Conservation (phyloP, 768 basidiomycete genomes). For the Russula sp. region DNA sequence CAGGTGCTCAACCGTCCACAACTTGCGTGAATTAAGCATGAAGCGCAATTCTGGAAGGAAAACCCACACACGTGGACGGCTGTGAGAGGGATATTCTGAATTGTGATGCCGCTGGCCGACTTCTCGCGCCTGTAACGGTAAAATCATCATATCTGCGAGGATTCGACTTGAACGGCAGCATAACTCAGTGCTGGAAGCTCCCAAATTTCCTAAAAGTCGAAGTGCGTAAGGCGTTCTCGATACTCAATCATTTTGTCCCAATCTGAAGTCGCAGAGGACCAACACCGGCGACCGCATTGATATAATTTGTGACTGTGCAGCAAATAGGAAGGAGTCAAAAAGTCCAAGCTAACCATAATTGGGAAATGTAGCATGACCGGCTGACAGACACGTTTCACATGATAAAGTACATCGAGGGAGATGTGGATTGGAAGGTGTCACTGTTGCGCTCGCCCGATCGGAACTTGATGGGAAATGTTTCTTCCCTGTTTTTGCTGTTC, state of each 20-base stretch:
- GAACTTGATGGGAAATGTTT: background rate
- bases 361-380: too few relatives aligned
- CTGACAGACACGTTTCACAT: too few relatives aligned
- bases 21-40: too few relatives aligned
- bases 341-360: too few relatives aligned
- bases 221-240: constrained; percentile 32
- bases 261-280: constrained; percentile 61
- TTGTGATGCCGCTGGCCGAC: constrained; percentile 5
- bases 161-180: constrained; percentile 15
- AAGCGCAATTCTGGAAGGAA: constrained; percentile 36
- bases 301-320: constrained; percentile 35
- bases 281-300: constrained; percentile 51
- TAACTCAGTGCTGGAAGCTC: constrained; percentile 21
- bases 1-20: too few relatives aligned
- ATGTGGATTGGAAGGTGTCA: background rate
- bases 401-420: too few relatives aligned
- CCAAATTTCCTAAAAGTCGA: constrained; percentile 31
- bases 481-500: background rate
- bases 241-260: constrained; percentile 13
- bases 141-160: constrained; percentile 23
- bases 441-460: background rate
- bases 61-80: background rate
- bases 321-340: too few relatives aligned
- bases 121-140: constrained; percentile 26
- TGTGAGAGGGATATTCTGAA: too few relatives aligned